Evolutionary conservation across 2,329 filamentous ascomycete species (phyloP).

Genomic region (Remersonia thermophila): DNA sequence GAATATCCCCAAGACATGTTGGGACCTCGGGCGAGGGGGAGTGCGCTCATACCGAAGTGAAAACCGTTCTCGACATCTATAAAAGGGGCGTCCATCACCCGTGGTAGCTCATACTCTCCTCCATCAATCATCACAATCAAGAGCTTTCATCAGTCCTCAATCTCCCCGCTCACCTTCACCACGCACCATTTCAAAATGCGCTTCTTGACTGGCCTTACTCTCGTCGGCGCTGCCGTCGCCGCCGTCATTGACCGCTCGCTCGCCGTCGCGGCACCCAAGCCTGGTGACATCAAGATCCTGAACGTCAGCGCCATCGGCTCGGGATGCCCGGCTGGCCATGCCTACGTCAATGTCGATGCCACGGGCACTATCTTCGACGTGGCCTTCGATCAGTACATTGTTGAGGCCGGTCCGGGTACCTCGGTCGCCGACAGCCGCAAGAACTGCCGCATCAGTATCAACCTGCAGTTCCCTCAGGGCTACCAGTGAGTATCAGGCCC

Average conservation of each 20-base stretch:
- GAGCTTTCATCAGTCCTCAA: not conserved
- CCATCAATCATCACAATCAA: not conserved
- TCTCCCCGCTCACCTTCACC: not conserved
- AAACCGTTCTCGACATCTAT: too few species aligned
- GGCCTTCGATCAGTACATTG: constrained; percentile 20
- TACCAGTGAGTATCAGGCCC: constrained; percentile 14
- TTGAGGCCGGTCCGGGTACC: constrained; percentile 20
- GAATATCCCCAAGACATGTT: too few species aligned
- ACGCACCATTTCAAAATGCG: constrained; percentile 9
- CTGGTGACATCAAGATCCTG: constrained; percentile 15
- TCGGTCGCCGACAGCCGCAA: constrained; percentile 16
- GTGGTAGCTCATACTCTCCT: too few species aligned
- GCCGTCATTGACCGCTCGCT: constrained; percentile 5
- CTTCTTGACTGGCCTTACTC: constrained; percentile 8
- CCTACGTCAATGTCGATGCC: constrained; percentile 17
- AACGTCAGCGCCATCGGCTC: constrained; percentile 17
- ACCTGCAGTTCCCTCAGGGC: constrained; percentile 17
- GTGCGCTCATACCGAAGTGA: too few species aligned
- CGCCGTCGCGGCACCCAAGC: constrained; percentile 1
- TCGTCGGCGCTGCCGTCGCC: constrained; percentile 8
- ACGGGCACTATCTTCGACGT: constrained; percentile 20
- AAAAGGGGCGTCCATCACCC: too few species aligned
- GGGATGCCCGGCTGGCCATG: constrained; percentile 17
- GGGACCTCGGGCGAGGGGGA: too few species aligned
- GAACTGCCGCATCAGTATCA: constrained; percentile 21